Evolutionary conservation across 2,329 filamentous ascomycete genomes (phyloP).

Genomic region (Monosporascus sp.): DNA sequence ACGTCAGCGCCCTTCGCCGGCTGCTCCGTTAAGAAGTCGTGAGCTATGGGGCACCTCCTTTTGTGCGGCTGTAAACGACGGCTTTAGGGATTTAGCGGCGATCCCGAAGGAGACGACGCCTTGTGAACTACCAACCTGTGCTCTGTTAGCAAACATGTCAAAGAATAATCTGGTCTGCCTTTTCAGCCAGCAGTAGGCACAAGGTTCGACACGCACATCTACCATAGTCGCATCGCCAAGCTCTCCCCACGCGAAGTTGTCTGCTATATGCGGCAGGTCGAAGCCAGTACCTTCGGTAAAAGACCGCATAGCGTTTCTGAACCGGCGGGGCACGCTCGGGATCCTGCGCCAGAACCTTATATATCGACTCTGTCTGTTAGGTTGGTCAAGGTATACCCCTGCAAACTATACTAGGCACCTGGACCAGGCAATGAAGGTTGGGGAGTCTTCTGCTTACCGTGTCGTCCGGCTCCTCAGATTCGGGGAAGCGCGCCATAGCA

Average conservation of each 20-base stretch:
- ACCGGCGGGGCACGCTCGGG: constrained; percentile 14
- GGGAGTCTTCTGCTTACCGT: constrained; percentile 4
- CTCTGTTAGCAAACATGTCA: too few relatives aligned
- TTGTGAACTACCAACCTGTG: constrained; percentile 14
- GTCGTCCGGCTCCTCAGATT: constrained; percentile 13
- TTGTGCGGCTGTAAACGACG: constrained; percentile 5
- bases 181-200: not conserved
- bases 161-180: too few relatives aligned
- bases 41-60: constrained; percentile 18
- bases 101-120: constrained; percentile 9
- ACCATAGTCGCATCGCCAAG: constrained; percentile 5
- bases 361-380: constrained; percentile 12
- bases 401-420: not conserved
- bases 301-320: constrained; percentile 15
- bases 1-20: constrained; percentile 31
- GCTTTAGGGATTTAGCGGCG: constrained; percentile 6
- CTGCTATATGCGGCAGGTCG: constrained; percentile 9
- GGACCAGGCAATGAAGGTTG: not conserved
- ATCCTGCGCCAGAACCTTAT: constrained; percentile 11
- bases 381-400: constrained; percentile 17
- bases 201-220: constrained; percentile 7
- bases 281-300: constrained; percentile 14
- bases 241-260: constrained; percentile 13
- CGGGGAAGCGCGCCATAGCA: constrained; percentile 10
- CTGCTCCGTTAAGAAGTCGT: constrained; percentile 39